Conservation (phyloP, 78 protist genomes). For the Dictyostelium firmibasis region DNA sequence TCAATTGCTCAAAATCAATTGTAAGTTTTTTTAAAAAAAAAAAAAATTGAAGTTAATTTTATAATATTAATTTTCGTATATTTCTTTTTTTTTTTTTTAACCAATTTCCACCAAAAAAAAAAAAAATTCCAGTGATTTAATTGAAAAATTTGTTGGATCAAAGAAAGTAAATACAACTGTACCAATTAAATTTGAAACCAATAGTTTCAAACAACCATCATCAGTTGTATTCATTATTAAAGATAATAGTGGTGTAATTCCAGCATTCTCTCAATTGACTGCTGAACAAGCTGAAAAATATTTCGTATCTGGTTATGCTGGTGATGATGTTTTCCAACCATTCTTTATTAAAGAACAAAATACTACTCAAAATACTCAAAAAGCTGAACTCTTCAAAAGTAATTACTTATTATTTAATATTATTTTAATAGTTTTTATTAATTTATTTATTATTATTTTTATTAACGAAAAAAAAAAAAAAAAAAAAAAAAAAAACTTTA, state of each 20-base stretch:
- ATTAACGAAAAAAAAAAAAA: not conserved
- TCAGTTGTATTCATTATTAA: slow-evolving; percentile 50
- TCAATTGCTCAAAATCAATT: slow-evolving; percentile 55
- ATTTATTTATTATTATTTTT: not conserved
- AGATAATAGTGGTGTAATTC: slow-evolving; percentile 33
- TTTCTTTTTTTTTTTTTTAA: not conserved
- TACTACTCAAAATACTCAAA: slow-evolving; percentile 14
- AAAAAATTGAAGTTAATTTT: not conserved
- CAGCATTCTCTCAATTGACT: slow-evolving; percentile 42
- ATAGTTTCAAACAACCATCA: slow-evolving; percentile 35
- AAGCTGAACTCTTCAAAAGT: slow-evolving; percentile 63
- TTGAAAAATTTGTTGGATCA: slow-evolving; percentile 35
- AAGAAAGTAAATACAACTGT: slow-evolving; percentile 12
- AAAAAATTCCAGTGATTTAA: slow-evolving; percentile 28
- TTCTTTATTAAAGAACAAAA: slow-evolving; percentile 31
- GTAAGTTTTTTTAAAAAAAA: not conserved
- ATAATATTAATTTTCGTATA: not conserved
- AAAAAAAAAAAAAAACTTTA: not conserved
- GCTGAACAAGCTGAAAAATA: slow-evolving; percentile 64
- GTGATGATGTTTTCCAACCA: slow-evolving; percentile 22
- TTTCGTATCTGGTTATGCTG: slow-evolving; percentile 46
- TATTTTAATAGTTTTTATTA: too few species aligned
- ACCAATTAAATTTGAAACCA: slow-evolving; percentile 23
- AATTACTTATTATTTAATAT: not conserved
- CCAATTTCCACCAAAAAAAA: too few species aligned